Evolutionary conservation across 192 early-diverging fungal species (phyloP).

Genomic region (Umbelopsis vinacea): DNA sequence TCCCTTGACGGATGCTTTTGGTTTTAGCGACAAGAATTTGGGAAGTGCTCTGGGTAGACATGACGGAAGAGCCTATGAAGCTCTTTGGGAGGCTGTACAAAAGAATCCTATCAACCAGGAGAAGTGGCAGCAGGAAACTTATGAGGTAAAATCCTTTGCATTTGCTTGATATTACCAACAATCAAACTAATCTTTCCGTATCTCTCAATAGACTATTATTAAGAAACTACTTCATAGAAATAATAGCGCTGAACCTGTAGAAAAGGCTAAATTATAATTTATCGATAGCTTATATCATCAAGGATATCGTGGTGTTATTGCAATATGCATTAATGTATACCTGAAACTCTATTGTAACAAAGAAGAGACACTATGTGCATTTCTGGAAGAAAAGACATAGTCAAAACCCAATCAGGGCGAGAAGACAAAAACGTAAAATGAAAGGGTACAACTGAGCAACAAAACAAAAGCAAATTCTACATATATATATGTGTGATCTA

Average conservation of each 20-base stretch:
- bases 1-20: slow-evolving; percentile 77
- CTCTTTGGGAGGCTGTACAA: slow-evolving; percentile 51
- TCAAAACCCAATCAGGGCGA: too few species aligned
- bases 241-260: slow-evolving; percentile 9
- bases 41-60: slow-evolving; percentile 69
- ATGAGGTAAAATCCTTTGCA: slow-evolving; percentile 24
- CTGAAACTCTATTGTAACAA: too few species aligned
- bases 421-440: too few species aligned
- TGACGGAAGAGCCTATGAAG: slow-evolving; percentile 77
- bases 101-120: slow-evolving; percentile 36
- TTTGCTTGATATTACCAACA: background rate
- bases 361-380: too few species aligned
- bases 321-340: too few species aligned
- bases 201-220: slow-evolving; percentile 20
- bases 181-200: background rate
- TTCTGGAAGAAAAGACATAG: too few species aligned
- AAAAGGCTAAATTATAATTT: slow-evolving; percentile 10
- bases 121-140: slow-evolving; percentile 18
- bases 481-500: too few species aligned
- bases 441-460: too few species aligned
- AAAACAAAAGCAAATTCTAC: too few species aligned
- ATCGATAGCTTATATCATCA: background rate
- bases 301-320: too few species aligned
- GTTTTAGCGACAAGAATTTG: slow-evolving; percentile 65
- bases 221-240: slow-evolving; percentile 27